Base-by-base conservation (phyloP, 345 rosid genomes). In the Acer negundo region DNA sequence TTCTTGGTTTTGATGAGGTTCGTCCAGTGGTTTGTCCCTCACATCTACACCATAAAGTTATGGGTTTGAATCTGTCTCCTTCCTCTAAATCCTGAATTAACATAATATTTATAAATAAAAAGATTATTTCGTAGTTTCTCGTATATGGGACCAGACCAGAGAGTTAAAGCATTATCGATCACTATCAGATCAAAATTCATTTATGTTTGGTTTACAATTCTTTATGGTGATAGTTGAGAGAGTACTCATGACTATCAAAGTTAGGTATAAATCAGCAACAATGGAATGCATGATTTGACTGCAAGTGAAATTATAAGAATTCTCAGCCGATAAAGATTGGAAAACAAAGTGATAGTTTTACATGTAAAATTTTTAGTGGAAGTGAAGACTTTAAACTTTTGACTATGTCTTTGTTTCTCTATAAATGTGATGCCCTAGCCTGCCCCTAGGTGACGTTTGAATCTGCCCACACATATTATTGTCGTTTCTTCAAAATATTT, bases 271-370 rank as follows among this genome's bases (percentile, higher is more conserved):
- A 72, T 23, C 62, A 15, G 69, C 28, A 75, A 77, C 38, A 35
- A 35, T 49, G 81, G 79, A 66, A 75, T 64, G 72, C 73, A 78
- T 82, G 62, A 75, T 78, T 75, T 75, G 75, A 63, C 40, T 7
- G 23, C 47, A 74, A 74, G 28, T 61, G 19, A 78, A 76, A 76
- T 76, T 44, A 69, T 69, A 47, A 15, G 47, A 67, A 51, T 51
- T 0, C 1, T 9, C 38, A 35, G 19, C 19, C 46, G 53, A 69
- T 42, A 66, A 9, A 68, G 24, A 11, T 51, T 15, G 8, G 16
- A 2, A 70, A 28, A 70, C 23, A 70, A 24, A 42, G 6, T 6
- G 28, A 26, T 10, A 22, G 35, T 8, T 59, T 40, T 20, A 51
- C 46, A 20, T 40, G 23, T 7, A 69, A 69, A 71, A 47, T n/a